Base-by-base conservation (phyloP, 208 protist genomes). In the Crithidia brevicula region DNA sequence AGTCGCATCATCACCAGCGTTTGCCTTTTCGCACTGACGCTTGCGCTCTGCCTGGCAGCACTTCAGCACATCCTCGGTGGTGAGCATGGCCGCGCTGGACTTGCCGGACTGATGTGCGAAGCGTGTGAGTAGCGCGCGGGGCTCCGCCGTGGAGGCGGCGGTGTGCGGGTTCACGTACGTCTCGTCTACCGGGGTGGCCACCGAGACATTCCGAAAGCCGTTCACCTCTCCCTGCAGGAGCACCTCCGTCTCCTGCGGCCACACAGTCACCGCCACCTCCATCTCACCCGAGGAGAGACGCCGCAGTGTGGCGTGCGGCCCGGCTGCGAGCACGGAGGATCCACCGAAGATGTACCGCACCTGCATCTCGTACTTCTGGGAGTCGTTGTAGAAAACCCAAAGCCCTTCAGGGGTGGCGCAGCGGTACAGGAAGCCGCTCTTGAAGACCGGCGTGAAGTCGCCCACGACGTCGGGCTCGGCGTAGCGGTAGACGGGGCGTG, bases 311-410 rank as follows among this genome's bases (percentile, higher is more conserved):
- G 78, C 56, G 31, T 77, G 49, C 4, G 62, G 67, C 7, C 68
- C 65, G 1, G 86, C 50, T 1, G 67, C 56, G 4, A 88, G 51
- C 4, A 33, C 51, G 18, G 75, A 83, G 11, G 72, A 57, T 42
- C 49, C 47, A 36, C 84, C 77, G 67, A 91, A 82, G 4, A 60
- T 46, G 50, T 83, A 83, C 27, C 56, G 42, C 52, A 91, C 78
- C n/a, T 76, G 36, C 79, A 94, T 89, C 54, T 57, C 42, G 67
- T 83, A 91, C 47, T 78, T 66, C 42, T 66, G 71, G 8, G 81
- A 83, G 72, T 94, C 88, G 75, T 94, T 94, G 74, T 89, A 94
- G 67, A 91, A 86, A 15, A 67, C 61, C 85, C 88, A 94, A 42
- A 67, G 25, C 47, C 79, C 63, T 22, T 87, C 82, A 15, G 36